phyloP scores from a whole-genome alignment of 2,329 filamentous ascomycete genomes.

The Helicocarpus griseus region DNA sequence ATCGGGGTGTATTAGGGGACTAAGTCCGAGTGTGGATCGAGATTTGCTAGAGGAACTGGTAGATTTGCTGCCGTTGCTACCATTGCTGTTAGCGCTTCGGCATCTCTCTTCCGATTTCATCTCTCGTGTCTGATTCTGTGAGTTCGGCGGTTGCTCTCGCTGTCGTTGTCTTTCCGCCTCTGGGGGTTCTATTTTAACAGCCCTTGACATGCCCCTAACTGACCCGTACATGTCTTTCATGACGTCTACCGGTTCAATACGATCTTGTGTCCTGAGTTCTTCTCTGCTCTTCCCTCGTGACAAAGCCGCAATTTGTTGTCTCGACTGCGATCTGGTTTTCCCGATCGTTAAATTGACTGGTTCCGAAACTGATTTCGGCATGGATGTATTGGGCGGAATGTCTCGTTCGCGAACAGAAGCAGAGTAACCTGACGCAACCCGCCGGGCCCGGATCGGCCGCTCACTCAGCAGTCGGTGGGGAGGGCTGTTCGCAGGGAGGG shows the following conservation, averaged over 20 bases:
- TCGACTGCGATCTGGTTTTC: conserved; percentile 35
- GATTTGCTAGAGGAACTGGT: conserved; percentile 9
- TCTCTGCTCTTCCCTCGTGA: conserved; percentile 14
- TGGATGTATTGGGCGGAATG: conserved; percentile 16
- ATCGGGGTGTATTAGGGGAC: conserved; percentile 29
- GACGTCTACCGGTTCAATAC: conserved; percentile 10
- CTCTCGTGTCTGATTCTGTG: neutral
- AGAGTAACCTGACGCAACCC: conserved; percentile 26
- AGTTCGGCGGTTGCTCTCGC: neutral
- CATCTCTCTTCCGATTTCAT: neutral
- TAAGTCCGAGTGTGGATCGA: conserved; percentile 19
- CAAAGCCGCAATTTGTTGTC: conserved; percentile 24
- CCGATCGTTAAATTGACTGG: conserved; percentile 27
- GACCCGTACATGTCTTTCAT: conserved; percentile 1
- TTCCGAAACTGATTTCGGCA: conserved; percentile 25
- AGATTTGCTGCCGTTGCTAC: conserved; percentile 4
- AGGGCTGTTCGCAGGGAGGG: conserved; percentile 2
- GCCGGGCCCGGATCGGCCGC: conserved; percentile 29
- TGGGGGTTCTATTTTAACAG: neutral
- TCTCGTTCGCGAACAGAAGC: conserved; percentile 24
- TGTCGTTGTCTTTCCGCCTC: neutral
- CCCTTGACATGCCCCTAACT: neutral
- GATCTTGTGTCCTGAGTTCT: conserved; percentile 14
- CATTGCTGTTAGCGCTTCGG: neutral
- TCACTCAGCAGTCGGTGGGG: conserved; percentile 27